These are phyloP conservation scores for Cordia subcordata DNA, from an alignment of 257 asterid genomes.

Conservation along the genomic window DNA sequence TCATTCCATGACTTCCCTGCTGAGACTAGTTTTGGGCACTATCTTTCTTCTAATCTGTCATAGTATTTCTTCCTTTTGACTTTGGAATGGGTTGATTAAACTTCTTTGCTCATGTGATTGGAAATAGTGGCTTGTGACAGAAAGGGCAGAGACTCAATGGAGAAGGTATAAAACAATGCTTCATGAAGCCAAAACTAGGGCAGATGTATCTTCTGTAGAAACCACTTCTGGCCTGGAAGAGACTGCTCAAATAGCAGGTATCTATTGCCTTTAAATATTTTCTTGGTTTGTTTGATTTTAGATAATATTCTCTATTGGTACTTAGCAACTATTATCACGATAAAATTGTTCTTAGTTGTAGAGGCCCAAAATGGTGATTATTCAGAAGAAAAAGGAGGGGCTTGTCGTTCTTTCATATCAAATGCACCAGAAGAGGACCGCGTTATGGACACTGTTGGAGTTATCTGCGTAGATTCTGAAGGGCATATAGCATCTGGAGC, in stretches of 20 bases:
- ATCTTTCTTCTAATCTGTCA: constrained; percentile 26
- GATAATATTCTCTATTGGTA: not conserved
- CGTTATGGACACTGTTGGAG: constrained; percentile 86
- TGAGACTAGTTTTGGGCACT: not conserved
- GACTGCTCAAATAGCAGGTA: constrained; percentile 23
- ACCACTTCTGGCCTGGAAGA: constrained; percentile 15
- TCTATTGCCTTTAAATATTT: not conserved
- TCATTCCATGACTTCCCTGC: constrained; percentile 1
- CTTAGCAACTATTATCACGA: no score
- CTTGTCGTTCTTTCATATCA: constrained; percentile 22
- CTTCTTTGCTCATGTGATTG: constrained; percentile 16
- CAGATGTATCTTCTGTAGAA: constrained; percentile 25
- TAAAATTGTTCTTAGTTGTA: constrained; percentile 13
- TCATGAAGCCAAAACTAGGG: constrained; percentile 51
- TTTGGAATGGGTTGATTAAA: not conserved
- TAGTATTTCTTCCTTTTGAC: not conserved
- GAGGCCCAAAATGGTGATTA: constrained; percentile 33
- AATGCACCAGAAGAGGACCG: constrained; percentile 42
- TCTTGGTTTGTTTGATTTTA: not conserved
- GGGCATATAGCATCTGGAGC: constrained; percentile 90
- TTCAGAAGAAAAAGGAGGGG: constrained; percentile 24
- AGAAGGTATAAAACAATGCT: constrained; percentile 69
- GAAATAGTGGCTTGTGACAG: constrained; percentile 84
- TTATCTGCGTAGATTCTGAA: constrained; percentile 79
- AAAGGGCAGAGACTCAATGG: constrained; percentile 80